Base-by-base conservation (phyloP, 1,284 basidiomycete genomes). In the Kalmanozyma brasiliensis region DNA sequence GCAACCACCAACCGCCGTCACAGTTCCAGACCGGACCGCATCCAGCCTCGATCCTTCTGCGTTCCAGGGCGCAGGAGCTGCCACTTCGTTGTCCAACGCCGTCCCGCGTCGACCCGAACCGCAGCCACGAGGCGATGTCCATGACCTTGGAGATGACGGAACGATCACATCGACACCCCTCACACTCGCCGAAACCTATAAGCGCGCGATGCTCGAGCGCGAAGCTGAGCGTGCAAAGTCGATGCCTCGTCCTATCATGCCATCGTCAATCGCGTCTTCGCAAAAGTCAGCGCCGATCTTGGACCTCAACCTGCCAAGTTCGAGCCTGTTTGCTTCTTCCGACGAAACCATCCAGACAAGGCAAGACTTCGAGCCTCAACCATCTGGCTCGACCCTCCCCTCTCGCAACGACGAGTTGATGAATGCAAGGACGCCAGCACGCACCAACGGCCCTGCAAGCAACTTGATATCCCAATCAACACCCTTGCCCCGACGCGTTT, bases 261-360 rank as follows among this genome's bases (percentile, higher is more conserved):
- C 55, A 20, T 20, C 38, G 13, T 35, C 40, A 20, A 52, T 42
- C 3, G 9, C 30, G 7, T 9, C 48, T 13, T 35, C 36, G 13
- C 30, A 22, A 30, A 30, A 23, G 2, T 35, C 36, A 0, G 67
- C 68, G 16, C 73, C 73, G 10, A 58, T 46, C 6, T 42, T 74
- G 29, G 65, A 74, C 29, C 47, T 74, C 30, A 29, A 68, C 14
- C 37, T 74, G 38, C 69, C 73, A 8, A 48, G 38, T 29, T 61
- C 69, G 24, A 58, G 58, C 43, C 59, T 72, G 49, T 59, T 59
- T 20, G 51, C 51, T 37, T 46, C 58, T 22, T 56, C 64, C 23
- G 52, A 53, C 23, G 34, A 38, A n/a, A 29, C 45, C 20, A 35
- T 16, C 33, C 22, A 24, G 24, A 13, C 40, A 33, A 7, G 19